phyloP scores from a whole-genome alignment of 1,284 basidiomycete species.

The Cutaneotrichosporon curvatum region DNA sequence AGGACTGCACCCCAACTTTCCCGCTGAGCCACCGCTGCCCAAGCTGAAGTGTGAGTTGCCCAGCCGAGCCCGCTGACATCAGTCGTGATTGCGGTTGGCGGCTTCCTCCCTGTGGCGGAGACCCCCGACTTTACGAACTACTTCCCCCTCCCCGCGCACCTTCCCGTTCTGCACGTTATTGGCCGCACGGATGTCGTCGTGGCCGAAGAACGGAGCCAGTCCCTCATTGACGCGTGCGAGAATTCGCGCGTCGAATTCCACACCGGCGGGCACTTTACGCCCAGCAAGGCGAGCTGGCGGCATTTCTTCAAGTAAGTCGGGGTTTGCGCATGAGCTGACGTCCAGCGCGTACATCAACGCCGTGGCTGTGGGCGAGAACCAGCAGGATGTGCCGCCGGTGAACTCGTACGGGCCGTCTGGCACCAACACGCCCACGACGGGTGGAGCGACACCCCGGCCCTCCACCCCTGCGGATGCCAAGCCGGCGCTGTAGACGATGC shows the following conservation, averaged over 20 bases:
- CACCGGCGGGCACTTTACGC: constrained; percentile 45
- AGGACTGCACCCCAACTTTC: constrained; percentile 57
- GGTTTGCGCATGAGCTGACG: not conserved
- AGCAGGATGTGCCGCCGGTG: constrained; percentile 38
- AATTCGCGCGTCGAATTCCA: constrained; percentile 44
- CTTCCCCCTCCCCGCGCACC: constrained; percentile 46
- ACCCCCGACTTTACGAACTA: constrained; percentile 50
- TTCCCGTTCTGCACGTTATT: constrained; percentile 72
- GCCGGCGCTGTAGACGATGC: no score
- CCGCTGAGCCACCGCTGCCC: constrained; percentile 55
- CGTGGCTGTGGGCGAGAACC: constrained; percentile 33
- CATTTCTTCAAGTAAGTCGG: constrained; percentile 43
- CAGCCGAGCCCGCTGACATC: constrained; percentile 50
- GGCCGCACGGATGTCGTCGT: constrained; percentile 77
- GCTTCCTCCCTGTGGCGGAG: constrained; percentile 37
- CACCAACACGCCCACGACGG: constrained; percentile 20
- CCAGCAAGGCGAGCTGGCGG: constrained; percentile 44
- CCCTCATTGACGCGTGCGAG: constrained; percentile 56
- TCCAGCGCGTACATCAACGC: constrained; percentile 43
- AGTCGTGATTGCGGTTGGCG: constrained; percentile 53
- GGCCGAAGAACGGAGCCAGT: constrained; percentile 59
- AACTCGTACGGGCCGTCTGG: constrained; percentile 32
- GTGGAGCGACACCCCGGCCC: constrained; percentile 10
- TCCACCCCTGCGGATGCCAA: no score
- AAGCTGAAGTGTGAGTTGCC: constrained; percentile 54